Evolutionary conservation across 768 basidiomycete species (phyloP).

Genomic region (Kockovaella imperatae): DNA sequence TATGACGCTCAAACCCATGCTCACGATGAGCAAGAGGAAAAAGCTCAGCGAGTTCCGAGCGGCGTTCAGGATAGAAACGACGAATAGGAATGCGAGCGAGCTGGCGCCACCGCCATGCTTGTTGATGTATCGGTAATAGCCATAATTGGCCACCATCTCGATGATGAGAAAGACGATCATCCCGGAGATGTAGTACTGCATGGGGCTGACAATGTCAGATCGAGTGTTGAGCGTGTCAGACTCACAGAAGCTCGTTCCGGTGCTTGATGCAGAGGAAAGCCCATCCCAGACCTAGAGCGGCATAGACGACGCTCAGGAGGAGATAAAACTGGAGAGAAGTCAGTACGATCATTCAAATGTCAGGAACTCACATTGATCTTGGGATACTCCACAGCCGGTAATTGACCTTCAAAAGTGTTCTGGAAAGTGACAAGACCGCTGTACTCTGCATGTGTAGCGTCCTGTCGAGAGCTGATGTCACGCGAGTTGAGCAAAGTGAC

Average conservation of each 20-base stretch:
- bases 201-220: constrained; percentile 13
- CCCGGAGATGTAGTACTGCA: constrained; percentile 82
- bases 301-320: constrained; percentile 71
- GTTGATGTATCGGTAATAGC: constrained; percentile 91
- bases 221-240: constrained; percentile 36
- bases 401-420: constrained; percentile 78
- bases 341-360: not conserved
- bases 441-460: constrained; percentile 67
- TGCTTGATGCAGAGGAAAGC: constrained; percentile 74
- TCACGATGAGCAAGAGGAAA: constrained; percentile 87
- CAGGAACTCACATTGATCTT: constrained; percentile 74
- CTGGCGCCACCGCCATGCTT: constrained; percentile 41
- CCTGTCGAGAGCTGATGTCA: constrained; percentile 46
- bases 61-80: constrained; percentile 86
- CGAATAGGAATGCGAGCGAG: constrained; percentile 76
- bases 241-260: constrained; percentile 72
- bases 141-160: constrained; percentile 90
- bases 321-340: constrained; percentile 66
- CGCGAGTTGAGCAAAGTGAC: constrained; percentile 61
- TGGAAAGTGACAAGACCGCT: constrained; percentile 71
- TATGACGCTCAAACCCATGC: constrained; percentile 85
- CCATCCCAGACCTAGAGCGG: constrained; percentile 63
- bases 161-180: constrained; percentile 77
- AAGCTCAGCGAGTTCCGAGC: constrained; percentile 86
- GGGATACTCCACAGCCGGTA: constrained; percentile 90